Percentiles rank a stretch among this genome's conserved stretches.
Evolutionary conservation across 176 grass and related monocot genomes (phyloP).

Genomic region (Carex myosuroides): DNA sequence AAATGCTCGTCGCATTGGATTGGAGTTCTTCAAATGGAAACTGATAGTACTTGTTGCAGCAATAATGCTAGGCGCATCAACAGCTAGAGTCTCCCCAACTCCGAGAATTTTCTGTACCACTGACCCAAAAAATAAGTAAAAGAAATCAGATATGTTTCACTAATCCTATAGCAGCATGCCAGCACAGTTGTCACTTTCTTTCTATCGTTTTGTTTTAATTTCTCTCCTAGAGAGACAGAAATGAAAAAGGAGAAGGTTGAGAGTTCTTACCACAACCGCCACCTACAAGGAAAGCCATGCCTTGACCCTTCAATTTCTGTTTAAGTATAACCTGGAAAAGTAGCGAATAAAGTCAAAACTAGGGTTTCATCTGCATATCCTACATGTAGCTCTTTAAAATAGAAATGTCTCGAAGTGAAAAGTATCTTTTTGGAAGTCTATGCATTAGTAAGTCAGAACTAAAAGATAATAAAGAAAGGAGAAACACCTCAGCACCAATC

Average conservation of each 20-base stretch:
- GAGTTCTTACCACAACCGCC: constrained; percentile 68
- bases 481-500: constrained; percentile 68
- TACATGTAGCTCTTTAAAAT: not conserved
- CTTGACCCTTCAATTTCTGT: constrained; percentile 90
- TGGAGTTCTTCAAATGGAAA: constrained; percentile 71
- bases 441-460: not conserved
- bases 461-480: not conserved
- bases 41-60: constrained; percentile 69
- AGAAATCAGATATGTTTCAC: constrained; percentile 2
- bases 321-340: constrained; percentile 66
- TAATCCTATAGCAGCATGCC: not conserved
- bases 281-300: constrained; percentile 83
- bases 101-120: constrained; percentile 95
- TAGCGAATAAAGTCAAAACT: constrained; percentile 7
- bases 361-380: not conserved
- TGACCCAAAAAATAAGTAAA: constrained; percentile 22
- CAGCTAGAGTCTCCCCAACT: constrained; percentile 53
- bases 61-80: constrained; percentile 71
- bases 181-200: not conserved
- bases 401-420: not conserved
- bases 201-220: not conserved
- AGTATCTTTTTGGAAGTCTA: not conserved
- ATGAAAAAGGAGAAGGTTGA: constrained; percentile 10
- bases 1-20: constrained; percentile 58
- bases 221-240: not conserved